Evolutionary conservation across 805 yeast genomes (phyloP), one percentile per base, ranked within the genome.

Genomic region (Kodamaea fukazawae): DNA sequence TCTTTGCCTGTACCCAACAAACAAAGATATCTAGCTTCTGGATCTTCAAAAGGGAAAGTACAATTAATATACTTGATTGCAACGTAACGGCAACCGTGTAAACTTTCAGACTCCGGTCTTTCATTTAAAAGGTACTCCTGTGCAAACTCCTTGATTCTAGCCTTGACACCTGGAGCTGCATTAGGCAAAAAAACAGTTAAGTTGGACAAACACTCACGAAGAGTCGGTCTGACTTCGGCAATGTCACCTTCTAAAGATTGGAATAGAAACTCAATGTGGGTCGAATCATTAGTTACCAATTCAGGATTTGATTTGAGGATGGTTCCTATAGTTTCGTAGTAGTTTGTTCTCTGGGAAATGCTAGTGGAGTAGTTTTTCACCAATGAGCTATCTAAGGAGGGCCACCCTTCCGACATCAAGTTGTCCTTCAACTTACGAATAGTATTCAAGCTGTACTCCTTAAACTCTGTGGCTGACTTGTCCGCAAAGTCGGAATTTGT

Each of bases 251-350:
- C 74, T 29, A 90, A 60, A 16, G 93, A 80, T 27, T 80, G 79
- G 46, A 89, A 81, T 13, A 90, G 60, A 51, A 88, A 89, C 36
- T 75, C 76, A 29, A 87, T 55, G 45, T 74, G 77, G 0, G 72
- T 56, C 27, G 81, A 59, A 49, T 79, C 80, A 10, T 62, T 49
- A 2, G 63, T 42, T 23, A 80, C 58, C 13, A 67, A 55, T 1
- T 55, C 49, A 1, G 76, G 67, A 29, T 73, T 66, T 25, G 73
- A 68, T 41, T 73, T 68, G 36, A 84, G 54, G 6, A 90, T 67
- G 14, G 78, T 72, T 2, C 95, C 93, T 16, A 90, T 58, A 0
- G 95, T 81, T 55, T 86, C 96, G 53, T 87, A 90, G 49, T 85
- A 87, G 28, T 71, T 60, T 50, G 75, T 73, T 49, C 93, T 71